Percentiles rank a stretch among this genome's conserved stretches.
Evolutionary conservation across 139 green algal species (phyloP).

Genomic region (Chlorella sp.): DNA sequence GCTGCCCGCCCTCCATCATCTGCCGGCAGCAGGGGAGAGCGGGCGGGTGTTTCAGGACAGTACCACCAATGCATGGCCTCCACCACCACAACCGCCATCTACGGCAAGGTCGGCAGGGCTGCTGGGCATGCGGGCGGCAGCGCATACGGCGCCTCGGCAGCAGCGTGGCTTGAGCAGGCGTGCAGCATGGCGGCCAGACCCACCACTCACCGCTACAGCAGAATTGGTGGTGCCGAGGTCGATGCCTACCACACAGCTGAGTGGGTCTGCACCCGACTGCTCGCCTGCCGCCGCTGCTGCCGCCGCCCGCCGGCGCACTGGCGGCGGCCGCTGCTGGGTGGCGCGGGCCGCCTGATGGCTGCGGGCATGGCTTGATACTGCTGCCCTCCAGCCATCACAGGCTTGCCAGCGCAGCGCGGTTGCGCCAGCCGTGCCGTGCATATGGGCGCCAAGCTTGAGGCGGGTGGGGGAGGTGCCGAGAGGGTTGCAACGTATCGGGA

Average conservation of each 20-base stretch:
- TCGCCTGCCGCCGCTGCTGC: background rate
- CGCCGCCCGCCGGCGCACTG: background rate
- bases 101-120: no score
- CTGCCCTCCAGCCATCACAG: no score
- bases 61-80: no score
- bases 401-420: no score
- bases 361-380: background rate
- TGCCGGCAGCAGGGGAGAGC: background rate
- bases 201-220: conserved; percentile 67
- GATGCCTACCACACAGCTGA: conserved; percentile 80
- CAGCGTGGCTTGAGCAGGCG: background rate
- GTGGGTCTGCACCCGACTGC: background rate
- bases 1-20: conserved; percentile 56
- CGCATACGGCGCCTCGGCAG: background rate
- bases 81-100: no score
- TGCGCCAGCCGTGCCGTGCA: no score
- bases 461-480: no score
- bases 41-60: no score
- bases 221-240: conserved; percentile 99
- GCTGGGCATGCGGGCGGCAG: background rate
- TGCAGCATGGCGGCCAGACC: background rate
- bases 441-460: no score
- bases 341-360: background rate
- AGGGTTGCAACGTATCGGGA: no score
- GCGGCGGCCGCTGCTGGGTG: background rate